A percentile compares a stretch with the other conserved stretches of the same genome.
Evolutionary conservation across 1,284 basidiomycete genomes (phyloP).

Genomic region (Inonotus hispidus): DNA sequence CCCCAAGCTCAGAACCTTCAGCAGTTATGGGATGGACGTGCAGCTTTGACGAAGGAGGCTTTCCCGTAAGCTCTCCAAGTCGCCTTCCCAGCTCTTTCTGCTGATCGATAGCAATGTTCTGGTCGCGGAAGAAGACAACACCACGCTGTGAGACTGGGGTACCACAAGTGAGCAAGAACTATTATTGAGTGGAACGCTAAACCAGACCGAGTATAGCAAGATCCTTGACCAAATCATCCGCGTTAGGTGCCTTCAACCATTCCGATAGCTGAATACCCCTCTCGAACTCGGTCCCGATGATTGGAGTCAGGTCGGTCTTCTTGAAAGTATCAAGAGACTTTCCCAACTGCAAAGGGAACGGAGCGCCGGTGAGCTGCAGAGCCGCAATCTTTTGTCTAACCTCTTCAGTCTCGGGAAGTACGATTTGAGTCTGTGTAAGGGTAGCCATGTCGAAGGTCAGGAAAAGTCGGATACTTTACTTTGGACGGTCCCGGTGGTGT

Average conservation of each 20-base stretch:
- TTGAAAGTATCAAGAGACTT: conserved; percentile 12
- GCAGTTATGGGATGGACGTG: conserved; percentile 65
- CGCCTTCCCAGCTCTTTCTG: conserved; percentile 41
- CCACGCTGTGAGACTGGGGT: conserved; percentile 52
- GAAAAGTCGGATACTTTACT: neutral
- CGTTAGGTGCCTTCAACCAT: conserved; percentile 33
- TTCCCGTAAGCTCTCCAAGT: conserved; percentile 53
- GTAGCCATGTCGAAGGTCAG: neutral
- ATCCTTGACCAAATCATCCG: conserved; percentile 40
- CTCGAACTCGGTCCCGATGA: conserved; percentile 36
- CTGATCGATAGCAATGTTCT: conserved; percentile 40
- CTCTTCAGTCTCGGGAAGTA: conserved; percentile 13
- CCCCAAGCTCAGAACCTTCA: conserved; percentile 41
- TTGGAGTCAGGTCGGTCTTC: conserved; percentile 28
- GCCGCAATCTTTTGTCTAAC: conserved; percentile 2
- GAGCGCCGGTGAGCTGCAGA: conserved; percentile 9
- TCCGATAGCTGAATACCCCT: conserved; percentile 33
- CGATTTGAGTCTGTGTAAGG: conserved; percentile 7
- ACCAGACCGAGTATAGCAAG: conserved; percentile 40
- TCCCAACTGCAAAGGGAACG: conserved; percentile 12
- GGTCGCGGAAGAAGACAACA: conserved; percentile 68
- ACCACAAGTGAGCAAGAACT: neutral
- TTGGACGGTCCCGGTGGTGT: neutral
- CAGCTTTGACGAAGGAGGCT: conserved; percentile 47
- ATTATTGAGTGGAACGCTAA: neutral